These are phyloP conservation scores for Xerocomellus dryophilus DNA, from an alignment of 768 basidiomycete species.

Conservation along the genomic window DNA sequence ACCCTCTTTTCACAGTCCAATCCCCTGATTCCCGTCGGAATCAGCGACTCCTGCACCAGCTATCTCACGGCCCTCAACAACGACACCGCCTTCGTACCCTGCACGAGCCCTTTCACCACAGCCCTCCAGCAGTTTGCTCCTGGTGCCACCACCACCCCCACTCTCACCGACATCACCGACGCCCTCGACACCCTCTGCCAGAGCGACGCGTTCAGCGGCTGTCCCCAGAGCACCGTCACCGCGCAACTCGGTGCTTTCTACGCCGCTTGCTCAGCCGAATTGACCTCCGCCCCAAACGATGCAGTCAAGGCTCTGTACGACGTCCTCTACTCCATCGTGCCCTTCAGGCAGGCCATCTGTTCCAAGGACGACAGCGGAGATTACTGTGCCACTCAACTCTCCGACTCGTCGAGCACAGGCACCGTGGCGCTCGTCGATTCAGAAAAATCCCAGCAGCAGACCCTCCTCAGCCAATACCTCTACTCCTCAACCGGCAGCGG, in stretches of 20 bases:
- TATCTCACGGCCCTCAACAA: slow-evolving; percentile 66
- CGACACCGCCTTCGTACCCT: slow-evolving; percentile 53
- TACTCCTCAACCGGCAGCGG: slow-evolving; percentile 16
- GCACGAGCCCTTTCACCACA: slow-evolving; percentile 59
- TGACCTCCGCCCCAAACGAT: slow-evolving; percentile 47
- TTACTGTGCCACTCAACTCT: slow-evolving; percentile 63
- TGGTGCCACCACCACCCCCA: slow-evolving; percentile 37
- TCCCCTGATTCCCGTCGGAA: slow-evolving; percentile 65
- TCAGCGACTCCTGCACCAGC: slow-evolving; percentile 49
- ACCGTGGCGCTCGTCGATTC: slow-evolving; percentile 10
- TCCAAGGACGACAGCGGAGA: slow-evolving; percentile 65
- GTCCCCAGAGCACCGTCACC: slow-evolving; percentile 58
- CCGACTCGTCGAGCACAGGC: slow-evolving; percentile 28
- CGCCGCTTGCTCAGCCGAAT: slow-evolving; percentile 64
- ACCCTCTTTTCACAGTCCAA: slow-evolving; percentile 31
- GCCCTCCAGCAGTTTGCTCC: slow-evolving; percentile 57
- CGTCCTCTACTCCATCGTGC: slow-evolving; percentile 66
- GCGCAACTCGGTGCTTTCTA: slow-evolving; percentile 66
- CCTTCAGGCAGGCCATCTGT: slow-evolving; percentile 69
- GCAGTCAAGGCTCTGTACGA: slow-evolving; percentile 73
- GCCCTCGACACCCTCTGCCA: slow-evolving; percentile 59
- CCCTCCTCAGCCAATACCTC: slow-evolving; percentile 26
- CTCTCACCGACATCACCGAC: slow-evolving; percentile 45
- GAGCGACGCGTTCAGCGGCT: slow-evolving; percentile 42
- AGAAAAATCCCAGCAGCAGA: slow-evolving; percentile 7